Evolutionary conservation across 164 flowering plant species (phyloP).

Genomic region (Vitis vinifera): DNA sequence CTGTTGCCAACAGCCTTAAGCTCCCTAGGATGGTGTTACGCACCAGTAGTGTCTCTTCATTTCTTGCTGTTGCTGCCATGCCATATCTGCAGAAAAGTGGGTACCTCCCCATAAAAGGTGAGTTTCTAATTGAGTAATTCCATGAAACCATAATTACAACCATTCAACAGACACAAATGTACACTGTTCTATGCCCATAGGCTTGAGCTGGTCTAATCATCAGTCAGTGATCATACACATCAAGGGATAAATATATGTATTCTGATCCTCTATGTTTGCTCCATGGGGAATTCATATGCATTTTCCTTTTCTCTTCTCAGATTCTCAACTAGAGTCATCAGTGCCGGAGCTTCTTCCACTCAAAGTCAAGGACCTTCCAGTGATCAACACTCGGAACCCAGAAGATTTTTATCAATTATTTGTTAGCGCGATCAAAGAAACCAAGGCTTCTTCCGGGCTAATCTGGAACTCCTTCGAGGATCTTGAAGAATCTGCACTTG

Average conservation of each 20-base stretch:
- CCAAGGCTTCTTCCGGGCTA: constrained; percentile 20
- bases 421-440: neutral
- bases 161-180: no score
- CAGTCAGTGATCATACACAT: no score
- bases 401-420: neutral
- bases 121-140: neutral
- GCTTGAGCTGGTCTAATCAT: no score
- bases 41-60: constrained; percentile 20
- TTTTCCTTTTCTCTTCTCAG: constrained; percentile 9
- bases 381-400: constrained; percentile 3
- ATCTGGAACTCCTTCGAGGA: constrained; percentile 41
- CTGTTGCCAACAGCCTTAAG: constrained; percentile 25
- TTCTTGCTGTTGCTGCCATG: constrained; percentile 13
- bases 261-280: no score
- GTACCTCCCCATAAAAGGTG: constrained; percentile 19
- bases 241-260: no score
- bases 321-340: constrained; percentile 15
- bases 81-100: constrained; percentile 20
- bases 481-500: constrained; percentile 26
- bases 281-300: no score
- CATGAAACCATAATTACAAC: no score
- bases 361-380: constrained; percentile 26
- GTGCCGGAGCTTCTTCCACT: constrained; percentile 29
- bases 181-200: no score
- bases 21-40: constrained; percentile 32